These are phyloP conservation scores for Parasitella parasitica DNA, from an alignment of 371 early-diverging fungal genomes.

Conservation along the genomic window DNA sequence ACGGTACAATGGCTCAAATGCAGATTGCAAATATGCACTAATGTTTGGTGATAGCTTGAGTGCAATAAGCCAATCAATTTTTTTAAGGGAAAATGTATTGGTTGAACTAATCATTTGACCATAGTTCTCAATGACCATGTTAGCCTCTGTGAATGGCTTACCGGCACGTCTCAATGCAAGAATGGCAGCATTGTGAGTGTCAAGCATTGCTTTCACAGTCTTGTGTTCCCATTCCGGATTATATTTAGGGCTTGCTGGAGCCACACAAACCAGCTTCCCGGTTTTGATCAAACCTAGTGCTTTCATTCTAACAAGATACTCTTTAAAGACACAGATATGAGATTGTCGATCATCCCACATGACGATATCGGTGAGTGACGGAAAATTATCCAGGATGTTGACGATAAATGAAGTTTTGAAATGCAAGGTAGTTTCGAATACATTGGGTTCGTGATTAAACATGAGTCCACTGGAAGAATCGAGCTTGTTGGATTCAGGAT, in stretches of 20 bases:
- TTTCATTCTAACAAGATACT: slow-evolving; percentile 33
- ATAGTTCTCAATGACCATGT: background rate
- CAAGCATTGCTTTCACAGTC: slow-evolving; percentile 43
- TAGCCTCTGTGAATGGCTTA: background rate
- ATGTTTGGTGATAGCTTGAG: background rate
- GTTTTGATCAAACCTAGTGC: slow-evolving; percentile 12
- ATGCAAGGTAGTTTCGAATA: slow-evolving; percentile 52
- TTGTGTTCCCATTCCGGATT: slow-evolving; percentile 46
- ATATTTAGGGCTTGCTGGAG: slow-evolving; percentile 44
- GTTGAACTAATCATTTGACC: background rate
- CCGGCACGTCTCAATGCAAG: background rate
- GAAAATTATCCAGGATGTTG: slow-evolving; percentile 45
- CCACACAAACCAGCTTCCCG: slow-evolving; percentile 41
- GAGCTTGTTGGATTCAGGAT: slow-evolving; percentile 26
- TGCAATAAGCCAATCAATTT: background rate
- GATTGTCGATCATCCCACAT: slow-evolving; percentile 67
- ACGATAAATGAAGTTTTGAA: slow-evolving; percentile 59
- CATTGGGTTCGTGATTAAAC: slow-evolving; percentile 17
- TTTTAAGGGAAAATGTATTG: background rate
- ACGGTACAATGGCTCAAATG: background rate
- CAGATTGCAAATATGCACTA: background rate
- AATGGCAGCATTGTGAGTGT: slow-evolving; percentile 41
- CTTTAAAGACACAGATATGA: slow-evolving; percentile 49
- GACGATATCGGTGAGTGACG: slow-evolving; percentile 30
- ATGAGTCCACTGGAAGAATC: slow-evolving; percentile 3